A percentile compares a stretch with the other conserved stretches of the same genome.
Evolutionary conservation across 805 yeast species (phyloP).

Genomic region (Hanseniaspora hatyaiensis): DNA sequence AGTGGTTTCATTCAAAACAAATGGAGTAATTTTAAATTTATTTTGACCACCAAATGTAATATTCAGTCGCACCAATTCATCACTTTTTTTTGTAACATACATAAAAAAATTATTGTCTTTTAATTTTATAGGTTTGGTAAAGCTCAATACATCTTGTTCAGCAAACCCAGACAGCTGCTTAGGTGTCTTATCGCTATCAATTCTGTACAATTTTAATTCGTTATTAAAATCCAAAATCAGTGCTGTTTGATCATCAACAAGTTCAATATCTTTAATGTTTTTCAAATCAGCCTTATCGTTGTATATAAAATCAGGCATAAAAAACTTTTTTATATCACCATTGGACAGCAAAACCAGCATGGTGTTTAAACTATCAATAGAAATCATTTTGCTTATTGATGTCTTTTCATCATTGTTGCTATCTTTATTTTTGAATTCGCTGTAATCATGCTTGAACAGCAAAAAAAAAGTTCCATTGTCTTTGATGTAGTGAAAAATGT

Average conservation of each 20-base stretch:
- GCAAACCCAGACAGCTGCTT: too few species aligned
- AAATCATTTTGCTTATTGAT: not conserved
- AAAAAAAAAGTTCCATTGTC: conserved; percentile 4
- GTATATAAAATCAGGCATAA: conserved; percentile 9
- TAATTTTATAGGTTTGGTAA: too few species aligned
- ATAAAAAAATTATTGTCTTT: too few species aligned
- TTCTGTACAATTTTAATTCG: not conserved
- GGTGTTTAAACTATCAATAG: not conserved
- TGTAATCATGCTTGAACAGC: conserved; percentile 12
- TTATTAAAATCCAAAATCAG: not conserved
- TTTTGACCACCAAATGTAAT: too few species aligned
- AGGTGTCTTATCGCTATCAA: not conserved
- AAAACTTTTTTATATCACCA: conserved; percentile 6
- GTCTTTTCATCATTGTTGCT: not conserved
- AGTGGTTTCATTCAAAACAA: too few species aligned
- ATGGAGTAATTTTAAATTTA: too few species aligned
- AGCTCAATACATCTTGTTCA: not conserved
- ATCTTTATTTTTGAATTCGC: not conserved
- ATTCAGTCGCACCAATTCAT: too few species aligned
- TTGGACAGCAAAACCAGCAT: not conserved
- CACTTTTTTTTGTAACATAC: too few species aligned
- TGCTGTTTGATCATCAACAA: not conserved
- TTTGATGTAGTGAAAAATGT: conserved; percentile 11
- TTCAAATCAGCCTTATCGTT: conserved; percentile 5
- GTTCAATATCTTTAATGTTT: conserved; percentile 2